phyloP scores from a whole-genome alignment of 2,329 filamentous ascomycete species.

The Colletotrichum sp. region DNA sequence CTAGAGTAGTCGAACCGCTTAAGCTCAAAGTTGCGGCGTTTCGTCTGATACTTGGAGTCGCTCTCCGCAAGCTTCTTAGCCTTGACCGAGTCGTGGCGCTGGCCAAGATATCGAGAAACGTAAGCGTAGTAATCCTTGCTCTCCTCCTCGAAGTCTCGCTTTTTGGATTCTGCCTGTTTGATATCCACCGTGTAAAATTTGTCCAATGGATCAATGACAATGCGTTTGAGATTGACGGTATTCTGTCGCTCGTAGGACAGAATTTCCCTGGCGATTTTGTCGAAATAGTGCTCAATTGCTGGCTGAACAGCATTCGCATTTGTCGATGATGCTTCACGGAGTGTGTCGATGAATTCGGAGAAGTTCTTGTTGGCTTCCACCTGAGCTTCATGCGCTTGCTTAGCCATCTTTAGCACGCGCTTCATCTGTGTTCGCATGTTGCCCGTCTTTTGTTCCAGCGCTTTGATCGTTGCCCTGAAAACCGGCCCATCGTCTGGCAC shows the following conservation, averaged over 20 bases:
- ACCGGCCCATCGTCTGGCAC: conserved; percentile 91
- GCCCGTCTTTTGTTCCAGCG: conserved; percentile 93
- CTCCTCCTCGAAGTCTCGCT: conserved; percentile 97
- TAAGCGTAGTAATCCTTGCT: conserved; percentile 99
- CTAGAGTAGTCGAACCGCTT: conserved; percentile 99
- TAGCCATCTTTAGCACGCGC: conserved; percentile 92
- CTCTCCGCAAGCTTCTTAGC: conserved; percentile 96
- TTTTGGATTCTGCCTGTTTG: conserved; percentile 96
- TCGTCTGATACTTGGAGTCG: conserved; percentile 94
- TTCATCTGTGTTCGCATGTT: conserved; percentile 96
- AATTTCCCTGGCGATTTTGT: conserved; percentile 94
- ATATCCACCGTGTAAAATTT: conserved; percentile 96
- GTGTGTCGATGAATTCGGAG: conserved; percentile 79
- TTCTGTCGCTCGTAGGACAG: conserved; percentile 86
- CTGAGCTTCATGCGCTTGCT: conserved; percentile 83
- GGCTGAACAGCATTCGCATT: conserved; percentile 98
- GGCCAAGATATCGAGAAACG: conserved; percentile 93
- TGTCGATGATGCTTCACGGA: conserved; percentile 86
- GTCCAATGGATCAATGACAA: conserved; percentile 92
- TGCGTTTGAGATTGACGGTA: conserved; percentile 81
- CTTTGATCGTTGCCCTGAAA: conserved; percentile 96
- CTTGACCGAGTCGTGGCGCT: conserved; percentile 93
- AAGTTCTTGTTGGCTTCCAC: conserved; percentile 86
- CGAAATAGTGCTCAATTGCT: conserved; percentile 96
- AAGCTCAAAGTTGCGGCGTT: conserved; percentile 92